Evolutionary conservation across 1,139 yeast species (phyloP).

Genomic region (Zhuliangozyma parablackwelliae): DNA sequence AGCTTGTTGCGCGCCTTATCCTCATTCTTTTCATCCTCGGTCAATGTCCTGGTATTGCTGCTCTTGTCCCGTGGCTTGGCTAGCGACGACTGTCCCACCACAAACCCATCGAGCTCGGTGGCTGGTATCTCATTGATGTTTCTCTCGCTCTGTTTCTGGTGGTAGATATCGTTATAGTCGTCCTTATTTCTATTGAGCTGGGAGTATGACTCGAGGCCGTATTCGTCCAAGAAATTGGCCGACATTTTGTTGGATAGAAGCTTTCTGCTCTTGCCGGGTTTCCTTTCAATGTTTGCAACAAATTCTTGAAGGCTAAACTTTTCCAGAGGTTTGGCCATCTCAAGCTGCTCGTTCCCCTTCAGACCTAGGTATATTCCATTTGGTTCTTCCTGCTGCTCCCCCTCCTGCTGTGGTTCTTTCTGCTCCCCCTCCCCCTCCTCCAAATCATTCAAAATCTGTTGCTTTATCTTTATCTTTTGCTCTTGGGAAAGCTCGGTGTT

Average conservation of each 20-base stretch:
- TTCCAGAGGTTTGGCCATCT: constrained; percentile 5
- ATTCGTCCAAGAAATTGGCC: constrained; percentile 37
- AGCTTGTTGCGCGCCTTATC: constrained; percentile 21
- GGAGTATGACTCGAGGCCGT: constrained; percentile 32
- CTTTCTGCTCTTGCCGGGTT: constrained; percentile 24
- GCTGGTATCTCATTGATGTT: constrained; percentile 20
- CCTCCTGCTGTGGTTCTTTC: constrained; percentile 10
- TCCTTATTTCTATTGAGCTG: constrained; percentile 21
- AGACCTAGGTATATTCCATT: constrained; percentile 41
- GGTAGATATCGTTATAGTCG: constrained; percentile 27
- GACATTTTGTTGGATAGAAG: constrained; percentile 26
- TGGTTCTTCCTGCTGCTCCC: constrained; percentile 10
- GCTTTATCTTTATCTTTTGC: constrained; percentile 33
- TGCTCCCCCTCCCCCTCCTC: constrained; percentile 14
- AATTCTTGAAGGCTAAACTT: constrained; percentile 22
- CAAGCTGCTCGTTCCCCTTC: constrained; percentile 8
- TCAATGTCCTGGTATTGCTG: constrained; percentile 13
- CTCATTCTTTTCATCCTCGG: constrained; percentile 25
- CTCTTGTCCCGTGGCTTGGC: constrained; percentile 5
- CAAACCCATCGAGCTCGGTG: constrained; percentile 32
- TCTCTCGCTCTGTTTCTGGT: constrained; percentile 12
- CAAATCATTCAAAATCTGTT: constrained; percentile 32
- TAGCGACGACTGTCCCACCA: constrained; percentile 26
- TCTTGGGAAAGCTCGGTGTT: constrained; percentile 25
- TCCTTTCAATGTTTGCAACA: constrained; percentile 17